Evolutionary conservation across 768 basidiomycete genomes (phyloP).

Genomic region (Kwoniella sp.): DNA sequence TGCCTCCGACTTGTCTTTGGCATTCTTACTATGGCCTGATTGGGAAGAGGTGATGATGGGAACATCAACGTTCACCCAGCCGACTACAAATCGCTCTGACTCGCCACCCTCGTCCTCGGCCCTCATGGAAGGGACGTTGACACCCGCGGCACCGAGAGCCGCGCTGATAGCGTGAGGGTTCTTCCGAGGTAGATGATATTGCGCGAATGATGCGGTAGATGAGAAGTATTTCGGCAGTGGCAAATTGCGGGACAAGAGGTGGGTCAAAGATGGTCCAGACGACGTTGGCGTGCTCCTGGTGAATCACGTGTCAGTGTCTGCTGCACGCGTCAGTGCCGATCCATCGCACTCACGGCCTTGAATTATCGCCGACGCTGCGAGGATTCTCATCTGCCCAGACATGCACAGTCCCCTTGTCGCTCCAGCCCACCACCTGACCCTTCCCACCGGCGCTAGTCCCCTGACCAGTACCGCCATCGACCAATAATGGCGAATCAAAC

Average conservation of each 20-base stretch:
- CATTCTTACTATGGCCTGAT: neutral
- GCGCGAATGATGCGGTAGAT: slow-evolving; percentile 49
- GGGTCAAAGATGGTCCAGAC: slow-evolving; percentile 35
- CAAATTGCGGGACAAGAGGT: slow-evolving; percentile 48
- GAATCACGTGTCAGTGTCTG: neutral
- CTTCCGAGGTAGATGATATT: slow-evolving; percentile 52
- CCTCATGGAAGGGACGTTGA: slow-evolving; percentile 31
- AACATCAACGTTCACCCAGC: slow-evolving; percentile 48
- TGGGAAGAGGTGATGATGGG: neutral
- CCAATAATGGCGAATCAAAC: slow-evolving; percentile 23
- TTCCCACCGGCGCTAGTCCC: slow-evolving; percentile 7
- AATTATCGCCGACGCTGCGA: neutral
- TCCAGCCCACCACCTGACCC: slow-evolving; percentile 53
- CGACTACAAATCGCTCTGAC: slow-evolving; percentile 51
- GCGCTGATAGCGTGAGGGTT: slow-evolving; percentile 49
- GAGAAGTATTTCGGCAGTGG: slow-evolving; percentile 56
- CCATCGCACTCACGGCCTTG: slow-evolving; percentile 9
- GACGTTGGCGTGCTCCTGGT: slow-evolving; percentile 11
- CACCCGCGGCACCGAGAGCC: slow-evolving; percentile 35
- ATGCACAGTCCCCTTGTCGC: slow-evolving; percentile 57
- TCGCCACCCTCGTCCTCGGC: slow-evolving; percentile 34
- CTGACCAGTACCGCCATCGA: slow-evolving; percentile 7
- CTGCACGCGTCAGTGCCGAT: neutral
- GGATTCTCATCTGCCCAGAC: slow-evolving; percentile 45
- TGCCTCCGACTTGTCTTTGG: neutral